These are phyloP conservation scores for Ophiocordyceps polyrhachis-furcata DNA, from an alignment of 2,329 filamentous ascomycete species.

Conservation along the genomic window DNA sequence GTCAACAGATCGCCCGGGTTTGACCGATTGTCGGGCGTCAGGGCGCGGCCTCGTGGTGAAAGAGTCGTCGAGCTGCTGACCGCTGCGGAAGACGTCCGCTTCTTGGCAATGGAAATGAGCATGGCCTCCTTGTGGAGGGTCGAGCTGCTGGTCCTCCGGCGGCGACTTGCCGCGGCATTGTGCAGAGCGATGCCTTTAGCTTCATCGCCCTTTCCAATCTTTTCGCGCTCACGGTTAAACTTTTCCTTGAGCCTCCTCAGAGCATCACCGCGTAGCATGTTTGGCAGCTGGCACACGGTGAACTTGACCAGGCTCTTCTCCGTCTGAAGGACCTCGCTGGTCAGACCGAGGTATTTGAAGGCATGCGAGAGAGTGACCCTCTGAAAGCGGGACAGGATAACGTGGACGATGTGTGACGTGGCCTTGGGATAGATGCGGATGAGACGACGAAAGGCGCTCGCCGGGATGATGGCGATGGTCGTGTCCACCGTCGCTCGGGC, in stretches of 20 bases:
- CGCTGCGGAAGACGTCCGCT: slow-evolving; percentile 23
- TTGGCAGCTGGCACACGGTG: slow-evolving; percentile 79
- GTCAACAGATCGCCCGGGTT: slow-evolving; percentile 65
- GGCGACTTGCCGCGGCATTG: slow-evolving; percentile 48
- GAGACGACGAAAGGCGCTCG: slow-evolving; percentile 80
- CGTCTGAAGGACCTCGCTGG: slow-evolving; percentile 77
- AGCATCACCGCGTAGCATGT: slow-evolving; percentile 69
- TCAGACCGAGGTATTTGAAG: slow-evolving; percentile 83
- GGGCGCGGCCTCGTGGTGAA: slow-evolving; percentile 21
- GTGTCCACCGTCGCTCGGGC: slow-evolving; percentile 93
- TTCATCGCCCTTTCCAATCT: slow-evolving; percentile 61
- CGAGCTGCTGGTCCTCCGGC: slow-evolving; percentile 54
- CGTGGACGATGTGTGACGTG: slow-evolving; percentile 92
- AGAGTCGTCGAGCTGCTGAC: slow-evolving; percentile 21
- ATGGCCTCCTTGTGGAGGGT: slow-evolving; percentile 63
- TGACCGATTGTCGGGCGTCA: slow-evolving; percentile 24
- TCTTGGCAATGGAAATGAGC: slow-evolving; percentile 43
- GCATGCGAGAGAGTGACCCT: slow-evolving; percentile 87
- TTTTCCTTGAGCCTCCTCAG: slow-evolving; percentile 80
- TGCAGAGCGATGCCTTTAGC: slow-evolving; percentile 85
- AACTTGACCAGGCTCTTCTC: slow-evolving; percentile 90
- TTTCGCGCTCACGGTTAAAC: slow-evolving; percentile 68
- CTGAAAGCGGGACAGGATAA: slow-evolving; percentile 86
- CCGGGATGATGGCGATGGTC: slow-evolving; percentile 94
- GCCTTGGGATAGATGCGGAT: slow-evolving; percentile 92